A percentile compares a stretch with the other conserved stretches of the same genome.
These are phyloP conservation scores for Cystofilobasidium bisporidii DNA, from an alignment of 768 basidiomycete genomes.

Conservation along the genomic window DNA sequence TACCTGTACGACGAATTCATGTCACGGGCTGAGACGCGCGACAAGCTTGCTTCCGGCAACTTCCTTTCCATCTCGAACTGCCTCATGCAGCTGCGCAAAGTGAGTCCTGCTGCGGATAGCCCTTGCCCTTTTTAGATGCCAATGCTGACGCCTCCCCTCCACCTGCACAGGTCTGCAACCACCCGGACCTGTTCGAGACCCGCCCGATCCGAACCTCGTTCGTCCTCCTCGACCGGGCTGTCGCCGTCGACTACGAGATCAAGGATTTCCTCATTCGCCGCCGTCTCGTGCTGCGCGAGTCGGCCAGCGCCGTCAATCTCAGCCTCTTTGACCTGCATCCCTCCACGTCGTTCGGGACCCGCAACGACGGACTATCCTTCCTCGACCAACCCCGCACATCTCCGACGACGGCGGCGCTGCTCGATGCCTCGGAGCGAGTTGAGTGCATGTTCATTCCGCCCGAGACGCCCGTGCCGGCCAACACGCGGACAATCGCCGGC, in stretches of 20 bases:
- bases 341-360: constrained; percentile 55
- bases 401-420: constrained; percentile 28
- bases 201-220: constrained; percentile 44
- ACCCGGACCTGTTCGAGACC: constrained; percentile 43
- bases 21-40: constrained; percentile 70
- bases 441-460: constrained; percentile 6
- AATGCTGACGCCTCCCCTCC: neutral
- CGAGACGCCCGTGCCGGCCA: constrained; percentile 50
- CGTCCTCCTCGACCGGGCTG: constrained; percentile 40
- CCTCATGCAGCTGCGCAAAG: constrained; percentile 43
- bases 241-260: constrained; percentile 40
- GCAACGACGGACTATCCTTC: constrained; percentile 49
- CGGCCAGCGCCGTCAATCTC: constrained; percentile 44
- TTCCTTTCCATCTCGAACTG: constrained; percentile 46
- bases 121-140: too few relatives aligned
- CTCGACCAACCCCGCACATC: constrained; percentile 51
- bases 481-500: constrained; percentile 64
- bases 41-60: constrained; percentile 67
- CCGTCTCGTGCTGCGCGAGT: constrained; percentile 35
- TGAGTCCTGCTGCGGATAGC: constrained; percentile 11
- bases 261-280: constrained; percentile 39
- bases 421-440: neutral
- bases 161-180: constrained; percentile 36
- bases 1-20: constrained; percentile 95
- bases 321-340: constrained; percentile 39